Conservation (phyloP, 495 filamentous ascomycete species). For the Xylaria scruposa region DNA sequence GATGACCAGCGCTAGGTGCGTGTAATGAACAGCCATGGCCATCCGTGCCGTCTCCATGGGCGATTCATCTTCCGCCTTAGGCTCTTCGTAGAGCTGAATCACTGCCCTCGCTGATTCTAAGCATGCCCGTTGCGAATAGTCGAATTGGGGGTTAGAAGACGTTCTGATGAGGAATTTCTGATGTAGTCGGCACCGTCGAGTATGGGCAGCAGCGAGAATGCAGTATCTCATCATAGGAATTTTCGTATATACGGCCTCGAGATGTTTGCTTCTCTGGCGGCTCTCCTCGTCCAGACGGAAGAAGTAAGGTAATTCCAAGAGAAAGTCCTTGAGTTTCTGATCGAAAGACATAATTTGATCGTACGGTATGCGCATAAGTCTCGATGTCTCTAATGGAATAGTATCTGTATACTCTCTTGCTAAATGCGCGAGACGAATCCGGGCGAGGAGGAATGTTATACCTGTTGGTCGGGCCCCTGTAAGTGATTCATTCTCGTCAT, state of each 20-base stretch:
- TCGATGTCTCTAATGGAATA: conserved; percentile 39
- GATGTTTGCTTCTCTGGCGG: conserved; percentile 38
- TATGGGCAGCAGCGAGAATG: conserved; percentile 51
- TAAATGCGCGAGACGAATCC: conserved; percentile 48
- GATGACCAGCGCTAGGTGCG: conserved; percentile 40
- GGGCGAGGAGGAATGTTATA: conserved; percentile 53
- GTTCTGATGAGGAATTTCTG: conserved; percentile 30
- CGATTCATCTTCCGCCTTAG: conserved; percentile 27
- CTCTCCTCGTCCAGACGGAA: conserved; percentile 49
- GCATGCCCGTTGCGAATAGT: conserved; percentile 11
- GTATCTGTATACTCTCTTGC: conserved; percentile 53
- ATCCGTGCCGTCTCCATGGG: conserved; percentile 30
- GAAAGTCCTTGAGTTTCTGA: neutral
- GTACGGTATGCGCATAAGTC: conserved; percentile 45
- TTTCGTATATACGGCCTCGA: conserved; percentile 47
- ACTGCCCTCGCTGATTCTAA: conserved; percentile 3
- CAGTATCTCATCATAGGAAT: conserved; percentile 51
- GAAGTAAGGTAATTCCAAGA: conserved; percentile 10
- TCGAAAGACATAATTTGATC: conserved; percentile 40
- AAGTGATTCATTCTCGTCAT: neutral
- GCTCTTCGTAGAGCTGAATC: conserved; percentile 1
- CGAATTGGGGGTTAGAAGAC: conserved; percentile 1
- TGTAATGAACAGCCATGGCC: conserved; percentile 38
- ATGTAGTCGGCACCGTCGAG: conserved; percentile 53
- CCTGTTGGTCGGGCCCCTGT: conserved; percentile 42